A percentile compares a stretch with the other conserved stretches of the same genome.
phyloP scores from a whole-genome alignment of 805 yeast genomes.

The Cyberlindnera veronae region DNA sequence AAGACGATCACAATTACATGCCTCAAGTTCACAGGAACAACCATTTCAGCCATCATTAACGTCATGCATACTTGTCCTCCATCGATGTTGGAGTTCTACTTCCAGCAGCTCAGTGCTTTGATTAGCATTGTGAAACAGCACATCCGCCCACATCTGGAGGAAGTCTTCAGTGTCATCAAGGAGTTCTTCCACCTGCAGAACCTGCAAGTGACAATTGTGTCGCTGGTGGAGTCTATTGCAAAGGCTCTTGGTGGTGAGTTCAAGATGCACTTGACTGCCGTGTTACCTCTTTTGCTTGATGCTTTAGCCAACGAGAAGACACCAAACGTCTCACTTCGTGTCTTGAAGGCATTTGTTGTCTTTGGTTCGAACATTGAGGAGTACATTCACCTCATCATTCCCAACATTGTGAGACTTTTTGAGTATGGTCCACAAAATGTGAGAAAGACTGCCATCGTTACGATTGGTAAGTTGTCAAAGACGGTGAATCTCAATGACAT shows the following conservation, averaged over 20 bases:
- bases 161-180: constrained; percentile 68
- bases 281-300: constrained; percentile 71
- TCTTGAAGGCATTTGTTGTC: constrained; percentile 75
- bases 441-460: constrained; percentile 70
- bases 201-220: constrained; percentile 74
- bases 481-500: constrained; percentile 74
- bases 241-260: constrained; percentile 89
- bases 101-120: constrained; percentile 80
- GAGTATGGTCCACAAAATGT: constrained; percentile 62
- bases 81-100: constrained; percentile 78
- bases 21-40: constrained; percentile 82
- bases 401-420: constrained; percentile 76
- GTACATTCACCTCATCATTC: constrained; percentile 81
- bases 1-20: constrained; percentile 85
- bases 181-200: constrained; percentile 65
- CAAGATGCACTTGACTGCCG: constrained; percentile 73
- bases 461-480: constrained; percentile 77
- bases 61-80: constrained; percentile 84
- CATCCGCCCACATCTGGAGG: constrained; percentile 75
- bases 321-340: constrained; percentile 63
- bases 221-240: constrained; percentile 79
- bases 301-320: constrained; percentile 73
- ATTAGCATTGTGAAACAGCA: constrained; percentile 85
- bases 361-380: constrained; percentile 90
- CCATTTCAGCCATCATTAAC: constrained; percentile 79